Percentiles rank a stretch among this genome's conserved stretches.
Conservation (phyloP, 2,329 filamentous ascomycete genomes). For the Ceratocystiopsis minuta region DNA sequence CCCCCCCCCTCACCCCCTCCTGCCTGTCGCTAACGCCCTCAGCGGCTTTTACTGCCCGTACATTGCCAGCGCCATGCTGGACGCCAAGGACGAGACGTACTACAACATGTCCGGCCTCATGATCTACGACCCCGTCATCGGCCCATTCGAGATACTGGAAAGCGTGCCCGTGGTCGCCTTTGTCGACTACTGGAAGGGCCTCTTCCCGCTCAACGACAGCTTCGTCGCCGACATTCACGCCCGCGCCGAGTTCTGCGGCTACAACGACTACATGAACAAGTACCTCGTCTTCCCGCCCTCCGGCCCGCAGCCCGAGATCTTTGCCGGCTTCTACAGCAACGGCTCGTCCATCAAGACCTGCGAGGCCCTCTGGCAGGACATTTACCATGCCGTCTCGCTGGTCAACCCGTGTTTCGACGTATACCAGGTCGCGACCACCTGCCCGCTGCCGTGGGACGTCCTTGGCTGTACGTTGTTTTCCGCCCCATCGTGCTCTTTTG, state of each 20-base stretch:
- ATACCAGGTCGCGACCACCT: slow-evolving; percentile 56
- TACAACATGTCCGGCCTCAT: slow-evolving; percentile 51
- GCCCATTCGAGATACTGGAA: slow-evolving; percentile 26
- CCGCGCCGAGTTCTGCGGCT: slow-evolving; percentile 41
- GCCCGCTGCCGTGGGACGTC: slow-evolving; percentile 51
- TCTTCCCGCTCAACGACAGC: slow-evolving; percentile 47
- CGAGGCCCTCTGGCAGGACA: slow-evolving; percentile 33
- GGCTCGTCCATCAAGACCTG: slow-evolving; percentile 28
- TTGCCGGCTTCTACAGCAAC: slow-evolving; percentile 25
- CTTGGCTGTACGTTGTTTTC: slow-evolving; percentile 28
- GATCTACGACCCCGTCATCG: slow-evolving; percentile 54
- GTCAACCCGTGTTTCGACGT: slow-evolving; percentile 67
- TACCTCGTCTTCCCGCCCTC: slow-evolving; percentile 53
- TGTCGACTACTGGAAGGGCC: slow-evolving; percentile 38
- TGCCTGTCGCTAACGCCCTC: slow-evolving; percentile 13
- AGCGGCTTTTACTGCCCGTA: slow-evolving; percentile 49
- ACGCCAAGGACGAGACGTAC: slow-evolving; percentile 44
- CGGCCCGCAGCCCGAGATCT: slow-evolving; percentile 33
- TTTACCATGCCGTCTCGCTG: slow-evolving; percentile 31
- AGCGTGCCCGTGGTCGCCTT: slow-evolving; percentile 36
- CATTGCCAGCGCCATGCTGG: slow-evolving; percentile 55
- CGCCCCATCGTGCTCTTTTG: background rate
- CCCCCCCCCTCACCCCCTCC: slow-evolving; percentile 18
- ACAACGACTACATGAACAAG: slow-evolving; percentile 36
- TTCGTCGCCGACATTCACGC: slow-evolving; percentile 33